These are phyloP conservation scores for Fusarium sp. DNA, from an alignment of 2,329 filamentous ascomycete genomes.

Conservation along the genomic window DNA sequence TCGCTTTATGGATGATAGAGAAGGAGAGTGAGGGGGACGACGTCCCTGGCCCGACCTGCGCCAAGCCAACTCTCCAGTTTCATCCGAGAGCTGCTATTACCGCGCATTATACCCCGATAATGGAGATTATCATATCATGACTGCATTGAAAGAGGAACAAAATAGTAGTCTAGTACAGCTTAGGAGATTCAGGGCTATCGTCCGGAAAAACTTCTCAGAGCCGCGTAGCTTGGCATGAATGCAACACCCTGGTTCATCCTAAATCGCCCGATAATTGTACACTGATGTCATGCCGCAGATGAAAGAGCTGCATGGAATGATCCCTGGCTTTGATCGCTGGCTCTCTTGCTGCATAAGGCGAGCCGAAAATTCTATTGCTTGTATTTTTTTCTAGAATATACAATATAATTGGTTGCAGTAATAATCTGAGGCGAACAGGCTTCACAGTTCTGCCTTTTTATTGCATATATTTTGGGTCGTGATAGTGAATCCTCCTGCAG, in stretches of 20 bases:
- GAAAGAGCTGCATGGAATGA: not conserved
- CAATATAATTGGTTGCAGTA: not conserved
- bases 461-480: not conserved
- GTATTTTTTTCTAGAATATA: not conserved
- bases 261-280: not conserved
- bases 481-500: conserved; percentile 24
- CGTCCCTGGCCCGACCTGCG: not conserved
- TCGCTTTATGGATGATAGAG: not conserved
- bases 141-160: not conserved
- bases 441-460: not conserved
- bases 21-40: not conserved
- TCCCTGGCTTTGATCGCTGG: not conserved
- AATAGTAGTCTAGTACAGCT: not conserved
- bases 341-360: not conserved
- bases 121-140: not conserved
- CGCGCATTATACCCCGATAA: not conserved
- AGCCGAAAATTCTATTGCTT: not conserved
- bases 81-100: not conserved
- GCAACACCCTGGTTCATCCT: not conserved
- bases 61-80: not conserved
- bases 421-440: not conserved
- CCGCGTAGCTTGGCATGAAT: not conserved
- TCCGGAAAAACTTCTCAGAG: not conserved
- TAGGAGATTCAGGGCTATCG: not conserved
- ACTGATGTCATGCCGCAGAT: not conserved